These are phyloP conservation scores for Antitrichia curtipendula DNA, from an alignment of 225 moss, liverwort and hornwort genomes.

Conservation along the genomic window DNA sequence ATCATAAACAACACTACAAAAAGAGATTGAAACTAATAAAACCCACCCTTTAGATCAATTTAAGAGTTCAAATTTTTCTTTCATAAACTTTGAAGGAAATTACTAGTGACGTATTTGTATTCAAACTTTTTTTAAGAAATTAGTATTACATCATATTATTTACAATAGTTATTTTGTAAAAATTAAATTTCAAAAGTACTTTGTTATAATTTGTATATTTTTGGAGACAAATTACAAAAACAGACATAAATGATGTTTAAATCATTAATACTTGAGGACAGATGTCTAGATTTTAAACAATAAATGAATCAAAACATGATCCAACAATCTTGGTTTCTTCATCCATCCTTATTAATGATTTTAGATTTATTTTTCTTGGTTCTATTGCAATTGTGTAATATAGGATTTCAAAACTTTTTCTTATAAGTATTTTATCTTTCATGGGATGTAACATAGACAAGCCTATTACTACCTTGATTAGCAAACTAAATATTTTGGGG, in stretches of 20 bases:
- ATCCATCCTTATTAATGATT: too few relatives aligned
- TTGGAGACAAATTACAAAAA: neutral
- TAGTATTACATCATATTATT: neutral
- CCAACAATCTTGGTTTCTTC: neutral
- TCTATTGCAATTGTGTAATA: neutral
- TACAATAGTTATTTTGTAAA: neutral
- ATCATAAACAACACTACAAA: neutral
- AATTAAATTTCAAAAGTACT: neutral
- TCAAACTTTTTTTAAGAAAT: neutral
- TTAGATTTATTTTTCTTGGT: neutral
- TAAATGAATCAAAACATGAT: fast-evolving
- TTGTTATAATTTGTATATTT: neutral
- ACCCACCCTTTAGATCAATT: too few relatives aligned
- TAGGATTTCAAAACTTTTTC: too few relatives aligned
- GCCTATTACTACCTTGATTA: too few relatives aligned
- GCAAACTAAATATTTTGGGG: too few relatives aligned
- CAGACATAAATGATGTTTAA: neutral
- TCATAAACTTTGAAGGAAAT: neutral
- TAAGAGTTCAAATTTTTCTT: too few relatives aligned
- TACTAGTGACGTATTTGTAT: fast-evolving
- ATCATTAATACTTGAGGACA: neutral
- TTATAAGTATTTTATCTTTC: neutral
- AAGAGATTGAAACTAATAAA: neutral
- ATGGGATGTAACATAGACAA: too few relatives aligned
- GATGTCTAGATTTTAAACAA: neutral